Evolutionary conservation across 305 asterid genomes (phyloP), one percentile per base, ranked within the genome.

Genomic region (Ajuga reptans): DNA sequence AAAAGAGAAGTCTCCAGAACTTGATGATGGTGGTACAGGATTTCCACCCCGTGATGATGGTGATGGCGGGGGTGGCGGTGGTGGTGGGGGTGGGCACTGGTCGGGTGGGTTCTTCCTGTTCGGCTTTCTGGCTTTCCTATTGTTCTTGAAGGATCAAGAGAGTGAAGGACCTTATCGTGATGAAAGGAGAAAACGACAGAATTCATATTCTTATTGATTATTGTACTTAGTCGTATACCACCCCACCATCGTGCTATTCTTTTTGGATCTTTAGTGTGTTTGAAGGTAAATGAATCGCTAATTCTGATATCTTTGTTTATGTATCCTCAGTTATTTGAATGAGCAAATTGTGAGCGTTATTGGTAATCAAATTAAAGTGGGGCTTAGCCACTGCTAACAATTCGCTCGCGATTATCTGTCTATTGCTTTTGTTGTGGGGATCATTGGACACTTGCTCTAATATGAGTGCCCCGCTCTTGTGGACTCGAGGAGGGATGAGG

Each of bases 71-170:
- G 97, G 95, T 0, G 96, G 95, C 0, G 96, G 96, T 0, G 96
- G 96, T 0, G 95, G 97, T 0, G 96, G 97, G 0, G 96, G 97
- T 6, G 92, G 94, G 51, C 71, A 73, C 70, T 90, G 85, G 86
- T 82, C 93, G 0, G 96, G 97, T 14, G 97, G 96, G 11, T 90
- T 86, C 85, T 88, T 88, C 86, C 79, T 86, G 64, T 88, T 88
- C 1, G 94, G 89, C 3, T 88, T 90, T 75, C 92, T 90, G 77
- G 95, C 87, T 69, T 79, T 90, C 27, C 74, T 88, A 62, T 87
- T 94, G 33, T 74, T 88, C 62, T 66, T 90, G 53, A 90, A 83
- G 80, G 96, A 90, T 78, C 75, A 82, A 76, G 97, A 90, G 77
- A 81, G 81, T 10, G 92, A 86, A 66, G 86, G 84, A 42, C 79